Evolutionary conservation across 768 basidiomycete genomes (phyloP), one percentile per base, ranked within the genome.

Genomic region (Lyophyllum decastes): DNA sequence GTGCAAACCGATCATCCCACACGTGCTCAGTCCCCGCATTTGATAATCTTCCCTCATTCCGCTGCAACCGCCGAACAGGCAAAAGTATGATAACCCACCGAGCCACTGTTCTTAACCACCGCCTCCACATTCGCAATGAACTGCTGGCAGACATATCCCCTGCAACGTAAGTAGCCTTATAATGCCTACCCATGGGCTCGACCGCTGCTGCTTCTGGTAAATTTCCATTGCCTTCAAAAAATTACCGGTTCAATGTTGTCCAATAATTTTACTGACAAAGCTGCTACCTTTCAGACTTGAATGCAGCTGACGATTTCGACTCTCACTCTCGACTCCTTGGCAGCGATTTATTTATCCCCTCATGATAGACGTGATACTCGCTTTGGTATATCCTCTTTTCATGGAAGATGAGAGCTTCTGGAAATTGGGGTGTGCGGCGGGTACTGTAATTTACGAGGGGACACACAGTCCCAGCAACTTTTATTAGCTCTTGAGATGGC

Each of bases 1-100:
- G 57, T 61, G 65, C 60, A 64, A 59, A 30, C 30, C 60, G 62
- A 62, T 61, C 59, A 52, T 5, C 21, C 30, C 55, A n/a, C 63
- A 66, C 65, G 65, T 66, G 65, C 25, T 46, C 56, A 24, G 30
- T 38, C 46, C 35, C 51, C 54, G 14, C 46, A 54, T 58, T 54
- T 46, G 43, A 57, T 43, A 61, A 49, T 35, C 26, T 44, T 51
- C 55, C 34, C 22, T 46, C 45, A 17, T 38, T 38, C 35, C 12
- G 22, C 11, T 38, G 35, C 35, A 11, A 38, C 11, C 14, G n/a
- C 9, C 40, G n/a, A 41, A 10, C 2, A 5, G 10, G n/a, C 40
- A n/a, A 41, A 5, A 41, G 11, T 38, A 41, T 5, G 10, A 17
- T 7, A 38, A 38, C 35, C 35, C 12, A 11, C 4, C 35, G 8